Base-by-base conservation (phyloP, 1,284 basidiomycete genomes). In the Ustilago vetiveriae region DNA sequence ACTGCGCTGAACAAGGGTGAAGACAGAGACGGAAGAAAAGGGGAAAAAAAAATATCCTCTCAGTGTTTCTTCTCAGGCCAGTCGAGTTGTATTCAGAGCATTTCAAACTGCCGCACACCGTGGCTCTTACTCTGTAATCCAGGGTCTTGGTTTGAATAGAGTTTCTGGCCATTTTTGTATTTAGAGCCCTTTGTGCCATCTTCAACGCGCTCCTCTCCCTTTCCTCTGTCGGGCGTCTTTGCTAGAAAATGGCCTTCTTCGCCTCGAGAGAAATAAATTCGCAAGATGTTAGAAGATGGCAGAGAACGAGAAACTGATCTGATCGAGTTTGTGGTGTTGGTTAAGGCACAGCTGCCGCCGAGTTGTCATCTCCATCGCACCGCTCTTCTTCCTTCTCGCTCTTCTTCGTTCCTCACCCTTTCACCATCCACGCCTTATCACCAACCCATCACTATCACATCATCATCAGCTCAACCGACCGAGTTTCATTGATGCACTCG, bases 301-400 rank as follows among this genome's bases (percentile, higher is more conserved):
- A 21, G 14, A 30, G 30, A 22, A 8, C 41, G 33, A 16, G 6
- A 14, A 32, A 3, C 46, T 49, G 47, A 49, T 49, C 47, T 49
- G 47, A 49, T 49, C 47, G 47, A 49, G 38, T 49, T 17, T 14
- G 33, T 49, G 46, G 39, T 49, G 37, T 21, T n/a, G n/a, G n/a
- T n/a, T 40, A 27, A 24, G 33, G 37, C 37, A 38, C 46, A 40
- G 46, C 29, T 32, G 29, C 29, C 45, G n/a, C 21, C 46, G 13
- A n/a, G 22, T 24, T 35, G 33, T n/a, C 36, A 19, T 21, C n/a
- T 24, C 38, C 47, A 40, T 29, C 39, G 19, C 24, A 11, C 5
- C 26, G 21, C 10, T 26, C 11, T 19, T 26, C 24, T 17, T 3
- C 4, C 43, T 11, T 36, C 24, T 9, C 4, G 23, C 16, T n/a